Base-by-base conservation (phyloP, 148 eudicot genomes). In the Simmondsia chinensis region DNA sequence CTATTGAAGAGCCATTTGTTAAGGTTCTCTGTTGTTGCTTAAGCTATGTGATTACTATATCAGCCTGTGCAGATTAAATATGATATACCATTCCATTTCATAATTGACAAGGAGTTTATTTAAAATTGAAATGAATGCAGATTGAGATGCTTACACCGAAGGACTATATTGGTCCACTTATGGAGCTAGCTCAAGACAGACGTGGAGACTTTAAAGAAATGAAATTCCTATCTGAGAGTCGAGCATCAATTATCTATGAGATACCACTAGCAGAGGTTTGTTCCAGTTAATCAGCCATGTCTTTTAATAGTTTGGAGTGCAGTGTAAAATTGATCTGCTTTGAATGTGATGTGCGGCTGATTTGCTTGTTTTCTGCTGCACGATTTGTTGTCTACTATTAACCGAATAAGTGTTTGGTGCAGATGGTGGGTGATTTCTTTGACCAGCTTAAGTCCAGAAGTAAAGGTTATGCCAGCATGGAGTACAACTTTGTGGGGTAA, bases 381-480 rank as follows among this genome's bases (percentile, higher is more conserved):
- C n/a, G n/a, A n/a, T n/a, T n/a, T n/a, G n/a, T n/a, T 14, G 9
- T 2, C 4, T 30, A 23, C 8, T 9, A 19, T 37, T 30, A 19
- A 44, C 12, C 12, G 3, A 42, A 14, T 11, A 26, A 30, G 10
- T 5, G 5, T 15, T 30, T 63, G 56, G 48, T 57, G 46, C 72
- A 93, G 99, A 86, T 93, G 96, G 94, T 93, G 43, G 99, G 99
- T 42, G 99, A 93, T 65, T 93, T 93, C 56, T 93, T 86, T 70
- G 99, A 93, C 69, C 94, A 86, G 68, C 79, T 93, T 20, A 93
- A 93, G 72, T 93, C 99, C 46, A 82, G 87, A 58, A 93, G 96
- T 48, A 93, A 82, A 64, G 99, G 99, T 54, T 93, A 86, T 67
- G 99, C 89, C 26, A 93, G 99, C 83, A 93, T 93, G 99, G 99